Evolutionary conservation across 225 moss, liverwort and hornwort species (phyloP), one percentile per base, ranked within the genome.

Genomic region (Marchantia polymorpha): DNA sequence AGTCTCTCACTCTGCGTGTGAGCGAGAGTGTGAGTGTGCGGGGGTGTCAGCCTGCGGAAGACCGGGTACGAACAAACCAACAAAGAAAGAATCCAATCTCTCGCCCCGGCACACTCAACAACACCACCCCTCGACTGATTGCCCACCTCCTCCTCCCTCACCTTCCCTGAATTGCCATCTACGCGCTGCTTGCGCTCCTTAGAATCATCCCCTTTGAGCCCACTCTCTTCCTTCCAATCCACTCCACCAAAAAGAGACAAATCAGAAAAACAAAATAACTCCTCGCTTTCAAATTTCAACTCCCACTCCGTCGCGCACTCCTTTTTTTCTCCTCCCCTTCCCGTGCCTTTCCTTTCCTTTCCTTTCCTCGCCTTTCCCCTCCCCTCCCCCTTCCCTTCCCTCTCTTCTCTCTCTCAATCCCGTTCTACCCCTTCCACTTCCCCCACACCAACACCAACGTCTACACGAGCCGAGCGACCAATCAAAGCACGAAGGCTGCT

Each of bases 141-240:
- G 56, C 73, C 74, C 29, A 55, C 31, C 59, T 64, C 39, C 39
- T 64, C 50, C n/a, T n/a, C n/a, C 48, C 63, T 64, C 50, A 77
- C 49, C 77, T 76, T 76, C 76, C 16, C 20, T 7, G 64, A 77
- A 77, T 50, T 51, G 64, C 64, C 64, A 64, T 64, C 49, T 63
- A 77, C 63, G 17, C 47, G 64, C 49, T 64, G 30, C 50, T 58
- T 29, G 11, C 15, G 10, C 10, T 8, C 14, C 59, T 47, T 10
- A 12, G 46, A 31, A n/a, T 76, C 52, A 20, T 60, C 29, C 46
- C 59, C 52, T 39, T 5, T 39, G 39, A 39, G 39, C 39, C 39
- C 39, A 39, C 39, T 9, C 16, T 53, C 54, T 27, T 69, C 49
- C 49, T 59, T 31, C 7, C 11, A 73, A 47, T n/a, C 74, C n/a